Base-by-base conservation (phyloP, 352 stramenopile genomes). In the Pythium rhizo-oryzae region DNA sequence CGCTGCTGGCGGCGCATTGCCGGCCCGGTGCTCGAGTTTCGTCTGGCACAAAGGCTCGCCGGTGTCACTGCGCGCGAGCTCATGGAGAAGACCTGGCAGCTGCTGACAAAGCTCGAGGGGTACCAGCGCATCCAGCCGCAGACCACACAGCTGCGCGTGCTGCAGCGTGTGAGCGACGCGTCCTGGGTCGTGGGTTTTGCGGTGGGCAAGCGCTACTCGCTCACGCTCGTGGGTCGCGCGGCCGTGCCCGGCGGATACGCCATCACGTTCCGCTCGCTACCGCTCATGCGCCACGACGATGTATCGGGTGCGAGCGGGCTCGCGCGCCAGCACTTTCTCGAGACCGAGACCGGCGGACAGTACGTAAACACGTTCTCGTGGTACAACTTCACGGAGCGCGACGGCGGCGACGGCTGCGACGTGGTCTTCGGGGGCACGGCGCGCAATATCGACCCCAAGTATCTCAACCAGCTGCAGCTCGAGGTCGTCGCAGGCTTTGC, bases 291-390 rank as follows among this genome's bases (percentile, higher is more conserved):
- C 4, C 16, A 21, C 7, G 51, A 30, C 18, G 16, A 33, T 6
- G 8, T 4, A 4, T 43, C 18, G 12, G 18, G 13, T 5, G 21
- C 28, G 16, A 59, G 9, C 18, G 52, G 2, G 37, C 8, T n/a
- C 15, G 78, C 70, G 23, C 76, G 85, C 50, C 62, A 68, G n/a
- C 56, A 70, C 41, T 90, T 85, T 51, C 72, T 72, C 18, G 68
- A 79, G 23, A 71, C 59, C n/a, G 81, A 89, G 57, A 68, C 51
- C 12, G 33, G 30, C 33, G 79, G 72, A 55, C 70, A 73, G 54
- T 84, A 85, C 66, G 81, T 84, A 43, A 79, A 72, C 41, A 79
- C 87, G 49, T 87, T 88, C 59, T 87, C 86, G 58, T 90, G 81
- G 81, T 90, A 87, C 67, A 85, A 84, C 72, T 88, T 88, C 63